Base-by-base conservation (phyloP, 208 protist species). In the Trypanosoma theileri region DNA sequence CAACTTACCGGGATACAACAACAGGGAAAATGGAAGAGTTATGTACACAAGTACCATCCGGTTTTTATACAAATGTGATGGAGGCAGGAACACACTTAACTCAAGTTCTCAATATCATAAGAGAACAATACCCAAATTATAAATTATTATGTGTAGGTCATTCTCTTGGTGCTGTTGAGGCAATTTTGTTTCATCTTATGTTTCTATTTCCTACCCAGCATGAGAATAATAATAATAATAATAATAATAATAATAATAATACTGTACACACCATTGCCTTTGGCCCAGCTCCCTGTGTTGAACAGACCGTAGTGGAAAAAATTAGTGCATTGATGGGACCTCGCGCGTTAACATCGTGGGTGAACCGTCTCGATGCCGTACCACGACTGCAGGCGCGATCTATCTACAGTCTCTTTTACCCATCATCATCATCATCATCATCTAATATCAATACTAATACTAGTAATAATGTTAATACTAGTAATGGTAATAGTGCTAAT, bases 81-180 rank as follows among this genome's bases (percentile, higher is more conserved):
- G 77, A 86, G 40, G 78, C 75, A 0, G 79, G 77, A 0, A 40
- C 41, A 19, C 63, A 69, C 40, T 24, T 92, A 24, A 60, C 88
- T 21, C 76, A 76, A 19, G 59, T 68, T 0, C 73, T 95, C 41
- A 46, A 64, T 31, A 60, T 54, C 21, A 80, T 93, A 22, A 60
- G 83, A 56, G 61, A 51, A 11, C 79, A 83, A 55, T 87, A 87
- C 68, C 51, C 63, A 31, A 59, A 75, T 59, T 95, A 93, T 72
- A 72, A 81, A 40, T 77, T 93, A 26, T 69, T 87, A 61, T 55
- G 90, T 54, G 92, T 88, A 12, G 89, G 89, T 9, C 89, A 95
- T 76, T 95, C 86, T 31, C 86, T 95, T 50, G 89, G 89, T 19
- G 89, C 79, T 51, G 75, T 87, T 31, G 62, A 84, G 74, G 89